Evolutionary conservation across 2,329 filamentous ascomycete species (phyloP), one percentile per base, ranked within the genome.

Genomic region (Aspergillus calidoustus): DNA sequence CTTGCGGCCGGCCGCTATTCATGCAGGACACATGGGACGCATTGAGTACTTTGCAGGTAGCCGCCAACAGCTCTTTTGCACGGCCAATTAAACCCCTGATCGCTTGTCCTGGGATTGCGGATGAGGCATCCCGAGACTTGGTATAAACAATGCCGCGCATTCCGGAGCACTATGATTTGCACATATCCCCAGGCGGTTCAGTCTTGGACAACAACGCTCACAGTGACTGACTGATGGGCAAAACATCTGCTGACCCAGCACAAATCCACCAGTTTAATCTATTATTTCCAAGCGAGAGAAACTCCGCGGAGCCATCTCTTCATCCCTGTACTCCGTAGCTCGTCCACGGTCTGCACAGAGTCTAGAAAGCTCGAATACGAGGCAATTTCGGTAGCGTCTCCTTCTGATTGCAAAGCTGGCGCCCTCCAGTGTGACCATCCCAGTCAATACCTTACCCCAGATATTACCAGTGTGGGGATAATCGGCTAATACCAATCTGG

Each of bases 291-390:
- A 46, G 19, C 22, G 51, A 17, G 8, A 54, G 31, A 22, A 43
- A 48, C 43, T 61, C 59, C 54, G 59, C 59, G 54, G 59, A 54
- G 9, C 53, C 46, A 31, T 34, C 52, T 46, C 52, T 46, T 51
- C 19, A 51, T 23, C 25, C 43, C 38, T 47, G 15, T 41, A 19
- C 44, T 23, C 19, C n/a, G 34, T 25, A 59, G 22, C 9, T 52
- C 17, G 48, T 30, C 38, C 46, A 51, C 49, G 38, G 52, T 48
- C 48, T 30, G 19, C 7, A 34, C 19, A 23, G 19, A 48, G 53
- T 49, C 54, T 48, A 53, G 54, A 61, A 49, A 38, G 31, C 23
- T 41, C 30, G 49, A 57, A 61, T 57, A 57, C 54, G 59, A 61
- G 54, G 44, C 34, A 49, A 57, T 25, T 17, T 17, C 54, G 30